Evolutionary conservation across 257 asterid species (phyloP), one percentile per base, ranked within the genome.

Genomic region (Mentha longifolia): DNA sequence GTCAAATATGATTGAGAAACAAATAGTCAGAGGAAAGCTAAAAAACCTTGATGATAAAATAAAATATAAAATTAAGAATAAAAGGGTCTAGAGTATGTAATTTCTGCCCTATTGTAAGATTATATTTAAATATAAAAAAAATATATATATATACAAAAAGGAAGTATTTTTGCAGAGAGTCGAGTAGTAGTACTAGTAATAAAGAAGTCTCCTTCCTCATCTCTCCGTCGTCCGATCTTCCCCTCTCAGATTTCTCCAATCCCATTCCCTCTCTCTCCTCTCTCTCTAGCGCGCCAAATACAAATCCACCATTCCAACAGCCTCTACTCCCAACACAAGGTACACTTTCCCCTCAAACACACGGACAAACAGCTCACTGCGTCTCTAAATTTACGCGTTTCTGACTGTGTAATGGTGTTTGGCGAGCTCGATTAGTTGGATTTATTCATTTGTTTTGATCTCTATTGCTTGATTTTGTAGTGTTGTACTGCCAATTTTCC

Each of bases 141-240:
- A 42, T 12, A 16, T 42, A 3, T 28, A 28, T 28, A 28, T 28
- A 28, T 22, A 22, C 2, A 25, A 43, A 14, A 1, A 9, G 28
- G 22, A 9, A 7, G 30, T 54, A 39, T 42, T 57, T 41, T 42
- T 41, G 60, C 65, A 59, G 25, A n/a, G n/a, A 2, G 17, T n/a
- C 30, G 17, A 45, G 42, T 45, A 56, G 74, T 50, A 10, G n/a
- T 10, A 7, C 43, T 30, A 50, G 57, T 76, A 70, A 55, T 52
- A 77, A 71, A 65, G 14, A 43, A 79, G 63, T 67, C 74, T 45
- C 72, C 75, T 74, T 43, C 41, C 67, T 68, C 79, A 68, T 62
- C 76, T 84, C 86, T 85, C 80, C 81, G 70, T 80, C 89, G 88
- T 87, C 86, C 84, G 92, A 87, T 84, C 85, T 67, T 47, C 71